Percentiles rank a stretch among this genome's conserved stretches.
These are phyloP conservation scores for Benincasa hispida DNA, from an alignment of 306 rosid genomes.

Conservation along the genomic window DNA sequence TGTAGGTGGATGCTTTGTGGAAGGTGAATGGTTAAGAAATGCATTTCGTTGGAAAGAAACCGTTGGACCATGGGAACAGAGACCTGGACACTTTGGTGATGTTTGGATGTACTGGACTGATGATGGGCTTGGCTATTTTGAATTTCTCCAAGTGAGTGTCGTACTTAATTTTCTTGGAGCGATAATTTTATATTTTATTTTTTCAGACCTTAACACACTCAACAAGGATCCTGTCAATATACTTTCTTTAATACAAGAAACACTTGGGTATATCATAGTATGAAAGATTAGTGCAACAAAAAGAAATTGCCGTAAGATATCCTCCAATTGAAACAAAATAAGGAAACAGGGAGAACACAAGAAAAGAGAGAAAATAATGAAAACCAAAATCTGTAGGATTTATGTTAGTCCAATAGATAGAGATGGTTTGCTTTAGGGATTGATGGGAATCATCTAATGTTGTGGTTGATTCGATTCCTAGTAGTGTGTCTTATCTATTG, in stretches of 20 bases:
- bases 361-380: not conserved
- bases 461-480: not conserved
- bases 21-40: slow-evolving; percentile 90
- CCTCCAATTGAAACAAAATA: not conserved
- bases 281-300: not conserved
- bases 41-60: slow-evolving; percentile 92
- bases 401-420: not conserved
- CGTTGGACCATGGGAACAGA: slow-evolving; percentile 91
- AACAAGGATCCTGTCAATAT: not conserved
- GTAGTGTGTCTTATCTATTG: not conserved
- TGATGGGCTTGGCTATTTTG: slow-evolving; percentile 89
- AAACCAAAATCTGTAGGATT: not conserved
- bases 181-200: not conserved
- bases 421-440: not conserved
- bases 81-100: slow-evolving; percentile 98
- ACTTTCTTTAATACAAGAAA: not conserved
- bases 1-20: slow-evolving; percentile 89
- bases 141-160: slow-evolving; percentile 74
- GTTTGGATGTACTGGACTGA: slow-evolving; percentile 99
- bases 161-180: not conserved
- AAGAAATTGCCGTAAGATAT: not conserved
- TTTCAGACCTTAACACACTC: not conserved
- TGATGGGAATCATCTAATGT: not conserved
- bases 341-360: not conserved
- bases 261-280: not conserved